phyloP scores from a whole-genome alignment of 371 early-diverging fungal genomes.

The Circinella minor region DNA sequence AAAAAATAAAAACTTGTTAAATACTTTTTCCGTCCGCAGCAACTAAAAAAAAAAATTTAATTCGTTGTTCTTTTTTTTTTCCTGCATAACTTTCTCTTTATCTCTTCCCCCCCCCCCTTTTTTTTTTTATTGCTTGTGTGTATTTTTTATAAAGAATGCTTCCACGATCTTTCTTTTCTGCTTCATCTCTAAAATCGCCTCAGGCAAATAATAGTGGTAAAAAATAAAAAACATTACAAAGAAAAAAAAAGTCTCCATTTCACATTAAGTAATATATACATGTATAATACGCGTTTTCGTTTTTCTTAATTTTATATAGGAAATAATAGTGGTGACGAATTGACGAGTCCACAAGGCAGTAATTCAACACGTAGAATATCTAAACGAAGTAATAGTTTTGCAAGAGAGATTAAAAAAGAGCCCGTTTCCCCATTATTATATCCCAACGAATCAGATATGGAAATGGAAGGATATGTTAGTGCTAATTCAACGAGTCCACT shows the following conservation, averaged over 20 bases:
- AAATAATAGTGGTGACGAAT: no score
- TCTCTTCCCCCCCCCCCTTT: background rate
- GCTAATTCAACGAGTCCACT: background rate
- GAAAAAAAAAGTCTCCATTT: background rate
- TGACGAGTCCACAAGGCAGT: background rate
- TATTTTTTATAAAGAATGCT: constrained; percentile 23
- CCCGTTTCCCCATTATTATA: background rate
- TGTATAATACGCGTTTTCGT: no score
- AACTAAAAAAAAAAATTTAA: background rate
- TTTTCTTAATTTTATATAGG: no score
- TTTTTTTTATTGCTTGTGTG: background rate
- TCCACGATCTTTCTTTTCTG: constrained; percentile 29
- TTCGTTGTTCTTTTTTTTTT: constrained; percentile 2
- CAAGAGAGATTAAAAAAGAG: background rate
- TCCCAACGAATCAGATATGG: background rate
- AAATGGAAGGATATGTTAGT: background rate
- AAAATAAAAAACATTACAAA: background rate
- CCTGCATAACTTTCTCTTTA: background rate
- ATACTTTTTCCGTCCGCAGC: no score
- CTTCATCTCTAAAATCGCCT: constrained; percentile 20
- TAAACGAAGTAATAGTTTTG: background rate
- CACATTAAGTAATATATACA: no score
- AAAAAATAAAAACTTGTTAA: background rate
- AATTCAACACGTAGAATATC: background rate
- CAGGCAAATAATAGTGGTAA: background rate